Evolutionary conservation across 2,329 filamentous ascomycete genomes (phyloP).

Genomic region (Trichoderma sp.): DNA sequence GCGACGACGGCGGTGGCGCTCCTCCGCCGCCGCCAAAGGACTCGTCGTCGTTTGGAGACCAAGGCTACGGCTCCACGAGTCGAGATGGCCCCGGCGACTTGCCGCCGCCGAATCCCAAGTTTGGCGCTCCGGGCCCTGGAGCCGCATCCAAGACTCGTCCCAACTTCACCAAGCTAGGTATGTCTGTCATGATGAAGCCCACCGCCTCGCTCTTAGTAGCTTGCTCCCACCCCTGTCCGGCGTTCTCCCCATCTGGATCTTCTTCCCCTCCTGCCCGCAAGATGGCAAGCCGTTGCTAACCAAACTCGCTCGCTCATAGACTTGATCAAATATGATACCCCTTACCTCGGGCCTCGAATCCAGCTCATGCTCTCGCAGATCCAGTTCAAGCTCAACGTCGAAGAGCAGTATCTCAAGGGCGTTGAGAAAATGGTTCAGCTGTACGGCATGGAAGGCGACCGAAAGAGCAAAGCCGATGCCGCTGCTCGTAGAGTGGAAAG

Average conservation of each 20-base stretch:
- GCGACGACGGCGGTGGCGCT: conserved; percentile 51
- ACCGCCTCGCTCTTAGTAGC: background rate
- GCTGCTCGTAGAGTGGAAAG: conserved; percentile 89
- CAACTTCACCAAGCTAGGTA: conserved; percentile 96
- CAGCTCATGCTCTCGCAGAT: conserved; percentile 99
- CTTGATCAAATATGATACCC: conserved; percentile 97
- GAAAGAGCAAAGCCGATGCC: conserved; percentile 92
- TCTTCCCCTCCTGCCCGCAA: background rate
- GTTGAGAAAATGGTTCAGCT: conserved; percentile 99
- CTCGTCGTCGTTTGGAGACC: conserved; percentile 53
- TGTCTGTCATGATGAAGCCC: conserved; percentile 35
- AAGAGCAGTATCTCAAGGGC: conserved; percentile 98
- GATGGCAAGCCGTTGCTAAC: conserved; percentile 11
- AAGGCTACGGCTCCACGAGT: conserved; percentile 65
- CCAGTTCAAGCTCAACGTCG: conserved; percentile 97
- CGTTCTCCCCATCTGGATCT: background rate
- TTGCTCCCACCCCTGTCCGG: background rate
- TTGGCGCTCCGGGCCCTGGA: conserved; percentile 68
- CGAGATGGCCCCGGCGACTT: conserved; percentile 69
- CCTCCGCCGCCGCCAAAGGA: conserved; percentile 79
- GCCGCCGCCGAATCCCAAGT: conserved; percentile 82
- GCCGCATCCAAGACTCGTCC: conserved; percentile 73
- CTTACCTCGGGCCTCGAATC: conserved; percentile 92
- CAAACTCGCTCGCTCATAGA: conserved; percentile 57
- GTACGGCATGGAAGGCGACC: conserved; percentile 95